Evolutionary conservation across 805 yeast genomes (phyloP).

Genomic region (Hanseniaspora singularis): DNA sequence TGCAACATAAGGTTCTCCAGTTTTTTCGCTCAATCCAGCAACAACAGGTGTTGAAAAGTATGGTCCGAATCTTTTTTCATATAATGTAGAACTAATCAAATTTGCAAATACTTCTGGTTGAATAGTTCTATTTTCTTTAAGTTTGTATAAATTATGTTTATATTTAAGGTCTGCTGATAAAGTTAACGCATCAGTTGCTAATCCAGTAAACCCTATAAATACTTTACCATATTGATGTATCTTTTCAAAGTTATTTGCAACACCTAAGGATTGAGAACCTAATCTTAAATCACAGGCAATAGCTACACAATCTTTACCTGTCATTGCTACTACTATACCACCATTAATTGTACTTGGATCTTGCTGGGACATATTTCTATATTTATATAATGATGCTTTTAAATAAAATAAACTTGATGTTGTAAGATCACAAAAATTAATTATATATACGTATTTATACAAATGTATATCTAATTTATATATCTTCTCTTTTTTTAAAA

Average conservation of each 20-base stretch:
- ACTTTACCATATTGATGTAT: constrained; percentile 76
- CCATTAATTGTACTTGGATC: constrained; percentile 33
- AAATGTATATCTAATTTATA: no score
- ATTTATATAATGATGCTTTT: no score
- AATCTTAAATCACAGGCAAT: constrained; percentile 90
- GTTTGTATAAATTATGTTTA: constrained; percentile 76
- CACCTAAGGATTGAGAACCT: constrained; percentile 87
- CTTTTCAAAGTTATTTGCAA: constrained; percentile 87
- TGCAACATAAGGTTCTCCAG: constrained; percentile 79
- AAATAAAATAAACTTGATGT: not conserved
- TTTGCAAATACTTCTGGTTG: constrained; percentile 93
- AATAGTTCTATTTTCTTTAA: constrained; percentile 80
- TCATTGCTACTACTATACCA: constrained; percentile 97
- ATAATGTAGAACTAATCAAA: constrained; percentile 77
- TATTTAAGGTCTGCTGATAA: constrained; percentile 68
- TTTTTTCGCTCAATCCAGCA: constrained; percentile 80
- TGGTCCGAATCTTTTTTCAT: constrained; percentile 89
- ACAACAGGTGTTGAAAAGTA: constrained; percentile 94
- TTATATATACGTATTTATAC: no score
- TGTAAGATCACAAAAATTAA: not conserved
- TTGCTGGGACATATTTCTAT: constrained; percentile 14
- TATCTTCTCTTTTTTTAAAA: no score
- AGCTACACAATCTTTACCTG: constrained; percentile 96
- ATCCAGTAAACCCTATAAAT: constrained; percentile 83
- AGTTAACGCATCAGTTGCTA: constrained; percentile 88